Base-by-base conservation (phyloP, 2,329 filamentous ascomycete species). In the Aspergillus flavus region DNA sequence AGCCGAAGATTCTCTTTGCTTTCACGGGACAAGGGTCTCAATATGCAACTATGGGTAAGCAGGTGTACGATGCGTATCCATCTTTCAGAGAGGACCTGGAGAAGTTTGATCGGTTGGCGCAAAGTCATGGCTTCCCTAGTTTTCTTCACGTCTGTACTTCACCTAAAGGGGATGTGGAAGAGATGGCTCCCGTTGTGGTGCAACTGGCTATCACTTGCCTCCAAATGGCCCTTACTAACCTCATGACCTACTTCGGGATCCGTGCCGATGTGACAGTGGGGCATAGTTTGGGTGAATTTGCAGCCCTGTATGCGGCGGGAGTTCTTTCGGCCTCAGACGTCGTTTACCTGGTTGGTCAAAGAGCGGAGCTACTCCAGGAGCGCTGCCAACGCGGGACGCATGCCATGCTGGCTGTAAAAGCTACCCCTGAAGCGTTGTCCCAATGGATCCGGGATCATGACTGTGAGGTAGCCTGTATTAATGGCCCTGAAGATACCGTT, bases 301-400 rank as follows among this genome's bases (percentile, higher is more conserved):
- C 75, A 3, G 77, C 77, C 16, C 61, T 79, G 0, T 63, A 72
- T 57, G 69, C 66, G 11, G 71, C 77, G 2, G 77, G 75, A 3
- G 73, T 79, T 2, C 63, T 80, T 4, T 74, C 75, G 19, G 71
- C 65, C 2, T 69, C 46, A n/a, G 78, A 79, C 61, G 67, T 72
- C 0, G 67, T 94, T 61, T 89, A 88, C 68, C 82, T 94, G 2
- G 90, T 93, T 28, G 91, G 91, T 39, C 75, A 81, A 55, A 86
- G 92, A 63, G 91, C 91, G 6, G 80, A 86, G 71, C 81, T 93
- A 7, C 81, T 93, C 4, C 84, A 88, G 52, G 80, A 86, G 60
- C 85, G 86, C 67, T 93, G 90, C 79, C 34, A 36, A 16, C 34
- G 34, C 34, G 34, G 34, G 12, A 36, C 34, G 4, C 34, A 36